A percentile compares a stretch with the other conserved stretches of the same genome.
Conservation (phyloP, 352 stramenopile species). For the Phytophthora vignae region DNA sequence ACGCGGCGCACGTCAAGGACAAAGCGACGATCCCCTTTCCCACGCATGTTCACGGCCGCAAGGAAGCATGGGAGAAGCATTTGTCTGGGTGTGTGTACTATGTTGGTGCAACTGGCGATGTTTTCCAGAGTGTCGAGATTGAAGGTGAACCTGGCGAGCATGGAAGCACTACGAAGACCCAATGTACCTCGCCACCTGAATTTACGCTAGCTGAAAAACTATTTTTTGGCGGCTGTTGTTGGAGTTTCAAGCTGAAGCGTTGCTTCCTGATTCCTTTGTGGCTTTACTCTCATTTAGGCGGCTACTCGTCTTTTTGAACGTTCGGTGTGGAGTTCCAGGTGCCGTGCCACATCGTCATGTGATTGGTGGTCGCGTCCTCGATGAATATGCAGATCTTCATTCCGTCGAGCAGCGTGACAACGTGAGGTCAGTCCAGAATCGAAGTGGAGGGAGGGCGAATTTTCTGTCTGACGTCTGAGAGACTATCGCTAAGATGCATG, state of each 20-base stretch:
- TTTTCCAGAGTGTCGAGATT: too few species aligned
- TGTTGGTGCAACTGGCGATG: too few species aligned
- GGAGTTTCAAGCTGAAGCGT: constrained; percentile 6
- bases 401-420: constrained; percentile 12
- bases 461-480: constrained; percentile 18
- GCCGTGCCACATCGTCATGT: constrained; percentile 8
- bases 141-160: too few species aligned
- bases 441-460: constrained; percentile 21
- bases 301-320: constrained; percentile 13
- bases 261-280: constrained; percentile 13
- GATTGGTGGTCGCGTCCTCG: constrained; percentile 8
- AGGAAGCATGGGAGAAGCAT: too few species aligned
- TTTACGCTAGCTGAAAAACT: too few species aligned
- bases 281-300: background rate
- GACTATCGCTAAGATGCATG: constrained; percentile 13
- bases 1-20: constrained; percentile 2
- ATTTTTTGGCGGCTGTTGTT: constrained; percentile 1
- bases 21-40: background rate
- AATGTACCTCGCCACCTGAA: too few species aligned
- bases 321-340: constrained; percentile 10
- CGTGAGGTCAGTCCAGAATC: constrained; percentile 2
- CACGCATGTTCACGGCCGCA: too few species aligned
- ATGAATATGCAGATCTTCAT: constrained; percentile 14
- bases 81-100: too few species aligned
- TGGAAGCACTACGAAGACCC: too few species aligned